Evolutionary conservation across 495 filamentous ascomycete species (phyloP).

Genomic region (Penicillium angulare): DNA sequence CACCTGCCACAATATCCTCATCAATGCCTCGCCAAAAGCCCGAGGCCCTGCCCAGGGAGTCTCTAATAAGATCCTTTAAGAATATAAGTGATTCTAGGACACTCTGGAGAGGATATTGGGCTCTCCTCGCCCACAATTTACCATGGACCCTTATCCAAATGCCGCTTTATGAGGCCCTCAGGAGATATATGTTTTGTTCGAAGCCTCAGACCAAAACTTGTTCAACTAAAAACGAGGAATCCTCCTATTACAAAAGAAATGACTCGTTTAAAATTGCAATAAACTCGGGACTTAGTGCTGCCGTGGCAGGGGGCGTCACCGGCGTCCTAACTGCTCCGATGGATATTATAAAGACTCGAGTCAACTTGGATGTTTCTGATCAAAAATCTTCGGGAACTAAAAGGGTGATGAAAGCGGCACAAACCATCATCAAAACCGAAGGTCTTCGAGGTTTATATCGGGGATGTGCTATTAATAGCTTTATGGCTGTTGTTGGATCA

Average conservation of each 20-base stretch:
- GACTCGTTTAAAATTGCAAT: background rate
- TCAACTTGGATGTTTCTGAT: background rate
- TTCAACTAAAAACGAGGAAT: too few species aligned
- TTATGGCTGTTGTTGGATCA: background rate
- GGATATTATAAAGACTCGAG: background rate
- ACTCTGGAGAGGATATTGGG: slow-evolving; percentile 1
- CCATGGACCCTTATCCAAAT: slow-evolving; percentile 1
- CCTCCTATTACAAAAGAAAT: too few species aligned
- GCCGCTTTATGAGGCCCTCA: background rate
- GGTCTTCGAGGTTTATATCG: background rate
- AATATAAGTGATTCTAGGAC: background rate
- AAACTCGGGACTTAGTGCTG: background rate
- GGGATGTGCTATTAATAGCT: background rate
- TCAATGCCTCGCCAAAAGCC: background rate
- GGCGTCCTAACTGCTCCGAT: background rate
- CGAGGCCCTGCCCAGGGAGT: background rate
- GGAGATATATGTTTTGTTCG: background rate
- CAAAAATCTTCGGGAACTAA: background rate
- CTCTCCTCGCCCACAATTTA: background rate
- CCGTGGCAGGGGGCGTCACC: background rate
- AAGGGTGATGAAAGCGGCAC: background rate
- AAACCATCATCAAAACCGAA: background rate
- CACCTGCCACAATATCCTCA: background rate
- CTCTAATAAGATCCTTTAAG: background rate
- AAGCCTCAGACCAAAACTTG: background rate